phyloP scores from a whole-genome alignment of 345 rosid genomes.

The Schrenkiella parvula region DNA sequence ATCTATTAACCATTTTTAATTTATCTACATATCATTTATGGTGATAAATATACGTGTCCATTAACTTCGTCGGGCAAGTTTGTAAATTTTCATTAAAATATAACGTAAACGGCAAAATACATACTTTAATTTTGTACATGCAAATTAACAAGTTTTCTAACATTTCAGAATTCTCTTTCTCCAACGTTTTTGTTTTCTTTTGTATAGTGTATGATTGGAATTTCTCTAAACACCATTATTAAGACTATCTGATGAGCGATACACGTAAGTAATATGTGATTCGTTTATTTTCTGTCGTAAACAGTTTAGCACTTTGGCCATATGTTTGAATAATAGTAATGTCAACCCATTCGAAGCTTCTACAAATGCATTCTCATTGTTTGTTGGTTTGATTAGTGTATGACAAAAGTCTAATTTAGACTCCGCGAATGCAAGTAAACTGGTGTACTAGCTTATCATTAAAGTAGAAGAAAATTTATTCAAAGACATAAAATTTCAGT shows the following conservation, averaged over 20 bases:
- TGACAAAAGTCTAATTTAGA: background rate
- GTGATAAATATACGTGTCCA: background rate
- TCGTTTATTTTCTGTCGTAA: background rate
- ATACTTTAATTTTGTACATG: background rate
- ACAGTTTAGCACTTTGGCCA: background rate
- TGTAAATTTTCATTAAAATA: background rate
- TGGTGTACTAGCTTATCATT: background rate
- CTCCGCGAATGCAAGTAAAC: background rate
- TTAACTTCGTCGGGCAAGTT: background rate
- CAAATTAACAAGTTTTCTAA: background rate
- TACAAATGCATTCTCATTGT: background rate
- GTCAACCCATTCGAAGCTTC: background rate
- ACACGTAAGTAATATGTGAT: slow-evolving; percentile 18
- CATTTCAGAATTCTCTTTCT: background rate
- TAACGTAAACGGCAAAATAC: slow-evolving; percentile 8
- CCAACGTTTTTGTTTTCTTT: background rate
- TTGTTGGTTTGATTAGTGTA: background rate
- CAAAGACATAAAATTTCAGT: background rate
- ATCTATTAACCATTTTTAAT: background rate
- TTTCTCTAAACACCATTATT: background rate
- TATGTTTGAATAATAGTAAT: background rate
- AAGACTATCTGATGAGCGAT: background rate
- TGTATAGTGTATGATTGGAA: background rate
- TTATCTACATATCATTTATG: background rate
- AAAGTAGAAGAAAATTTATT: background rate